Conservation (phyloP, 1,284 basidiomycete species). For the Ustilago sp. region DNA sequence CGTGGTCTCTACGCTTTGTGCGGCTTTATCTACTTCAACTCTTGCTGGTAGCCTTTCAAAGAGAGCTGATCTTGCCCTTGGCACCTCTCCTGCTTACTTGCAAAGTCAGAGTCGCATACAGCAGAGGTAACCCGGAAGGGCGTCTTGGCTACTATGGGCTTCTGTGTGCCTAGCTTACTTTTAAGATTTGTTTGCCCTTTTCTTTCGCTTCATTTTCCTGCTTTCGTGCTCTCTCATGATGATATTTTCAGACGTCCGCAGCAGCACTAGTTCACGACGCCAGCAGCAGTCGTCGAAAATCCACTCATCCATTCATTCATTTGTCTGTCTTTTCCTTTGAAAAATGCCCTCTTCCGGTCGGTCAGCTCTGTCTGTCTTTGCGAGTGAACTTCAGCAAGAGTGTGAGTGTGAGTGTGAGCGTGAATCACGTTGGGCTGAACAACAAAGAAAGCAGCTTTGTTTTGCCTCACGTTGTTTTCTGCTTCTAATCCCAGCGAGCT, state of each 20-base stretch:
- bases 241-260: neutral
- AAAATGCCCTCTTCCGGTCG: slow-evolving; percentile 7
- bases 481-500: neutral
- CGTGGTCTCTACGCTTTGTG: too few species aligned
- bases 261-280: too few species aligned
- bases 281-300: slow-evolving; percentile 1
- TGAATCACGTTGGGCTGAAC: slow-evolving; percentile 4
- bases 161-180: slow-evolving; percentile 5
- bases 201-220: slow-evolving; percentile 5
- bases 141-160: neutral
- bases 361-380: neutral
- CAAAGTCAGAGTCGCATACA: neutral
- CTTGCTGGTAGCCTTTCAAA: neutral
- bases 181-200: neutral
- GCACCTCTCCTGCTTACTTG: neutral
- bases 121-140: neutral
- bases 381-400: neutral
- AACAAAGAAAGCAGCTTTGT: neutral
- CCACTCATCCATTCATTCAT: neutral
- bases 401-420: neutral
- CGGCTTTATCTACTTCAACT: too few species aligned
- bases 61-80: slow-evolving; percentile 5
- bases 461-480: neutral
- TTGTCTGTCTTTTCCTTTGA: neutral
- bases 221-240: neutral